These are phyloP conservation scores for Cyberlindnera veronae DNA, from an alignment of 805 yeast genomes.

Conservation along the genomic window DNA sequence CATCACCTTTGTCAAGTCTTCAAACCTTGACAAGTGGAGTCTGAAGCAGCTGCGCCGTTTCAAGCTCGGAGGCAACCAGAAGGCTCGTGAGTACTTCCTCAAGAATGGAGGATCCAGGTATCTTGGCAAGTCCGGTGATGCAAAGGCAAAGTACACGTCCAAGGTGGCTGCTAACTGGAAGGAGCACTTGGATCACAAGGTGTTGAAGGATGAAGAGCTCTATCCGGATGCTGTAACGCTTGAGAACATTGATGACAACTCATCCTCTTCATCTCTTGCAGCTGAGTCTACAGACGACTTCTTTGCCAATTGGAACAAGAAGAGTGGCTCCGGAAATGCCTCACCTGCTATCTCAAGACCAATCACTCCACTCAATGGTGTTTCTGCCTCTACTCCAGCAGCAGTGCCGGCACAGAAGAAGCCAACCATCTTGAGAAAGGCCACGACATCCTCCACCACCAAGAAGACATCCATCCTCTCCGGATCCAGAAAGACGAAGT, in stretches of 20 bases:
- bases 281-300: constrained; percentile 70
- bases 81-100: constrained; percentile 75
- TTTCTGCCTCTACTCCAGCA: constrained; percentile 9
- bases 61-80: constrained; percentile 90
- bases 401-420: constrained; percentile 27
- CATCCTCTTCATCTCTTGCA: constrained; percentile 32
- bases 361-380: constrained; percentile 22
- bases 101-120: constrained; percentile 83
- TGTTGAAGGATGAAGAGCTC: constrained; percentile 58
- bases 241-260: constrained; percentile 41
- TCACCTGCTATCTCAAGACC: constrained; percentile 33
- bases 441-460: constrained; percentile 26
- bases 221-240: constrained; percentile 75
- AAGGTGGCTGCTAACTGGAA: constrained; percentile 77
- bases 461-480: constrained; percentile 47
- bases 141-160: constrained; percentile 76
- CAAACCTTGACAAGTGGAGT: constrained; percentile 92
- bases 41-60: constrained; percentile 84
- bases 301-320: constrained; percentile 81
- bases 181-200: constrained; percentile 70
- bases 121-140: constrained; percentile 54
- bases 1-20: constrained; percentile 89
- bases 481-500: constrained; percentile 51
- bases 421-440: constrained; percentile 30
- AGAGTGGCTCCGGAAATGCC: constrained; percentile 47